Percentiles rank a stretch among this genome's conserved stretches.
phyloP scores from a whole-genome alignment of 2,329 filamentous ascomycete species.

The Calonectria leucothoes region DNA sequence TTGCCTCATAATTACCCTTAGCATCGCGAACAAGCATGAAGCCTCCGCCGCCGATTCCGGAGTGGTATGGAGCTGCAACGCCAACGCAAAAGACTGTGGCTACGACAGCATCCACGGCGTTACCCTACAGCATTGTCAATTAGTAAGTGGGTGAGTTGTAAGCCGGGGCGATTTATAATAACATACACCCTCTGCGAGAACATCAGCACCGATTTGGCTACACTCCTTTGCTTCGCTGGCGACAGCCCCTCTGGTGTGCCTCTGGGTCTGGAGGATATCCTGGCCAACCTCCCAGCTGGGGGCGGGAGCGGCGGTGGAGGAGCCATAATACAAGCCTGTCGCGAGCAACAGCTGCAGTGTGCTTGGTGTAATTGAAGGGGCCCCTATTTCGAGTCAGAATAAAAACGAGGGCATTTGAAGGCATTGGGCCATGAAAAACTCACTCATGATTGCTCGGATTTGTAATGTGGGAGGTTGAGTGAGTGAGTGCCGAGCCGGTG shows the following conservation, averaged over 20 bases:
- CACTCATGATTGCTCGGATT: constrained; percentile 6
- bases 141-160: background rate
- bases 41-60: constrained; percentile 88
- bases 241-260: constrained; percentile 67
- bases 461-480: background rate
- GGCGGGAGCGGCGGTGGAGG: constrained; percentile 22
- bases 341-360: constrained; percentile 15
- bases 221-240: constrained; percentile 78
- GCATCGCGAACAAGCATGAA: constrained; percentile 84
- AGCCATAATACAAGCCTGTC: constrained; percentile 21
- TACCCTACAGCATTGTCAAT: constrained; percentile 60
- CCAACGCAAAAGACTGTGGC: constrained; percentile 82
- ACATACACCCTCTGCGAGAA: constrained; percentile 65
- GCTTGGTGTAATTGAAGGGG: background rate
- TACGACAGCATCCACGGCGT: constrained; percentile 81
- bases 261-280: constrained; percentile 18
- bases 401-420: background rate
- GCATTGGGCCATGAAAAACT: background rate
- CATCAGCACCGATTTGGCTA: constrained; percentile 74
- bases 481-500: background rate
- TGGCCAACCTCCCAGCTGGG: constrained; percentile 11
- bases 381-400: background rate
- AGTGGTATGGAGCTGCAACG: constrained; percentile 81
- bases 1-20: constrained; percentile 82
- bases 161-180: background rate